Conservation (phyloP, 1,139 yeast genomes). For the Candida gigantensis region DNA sequence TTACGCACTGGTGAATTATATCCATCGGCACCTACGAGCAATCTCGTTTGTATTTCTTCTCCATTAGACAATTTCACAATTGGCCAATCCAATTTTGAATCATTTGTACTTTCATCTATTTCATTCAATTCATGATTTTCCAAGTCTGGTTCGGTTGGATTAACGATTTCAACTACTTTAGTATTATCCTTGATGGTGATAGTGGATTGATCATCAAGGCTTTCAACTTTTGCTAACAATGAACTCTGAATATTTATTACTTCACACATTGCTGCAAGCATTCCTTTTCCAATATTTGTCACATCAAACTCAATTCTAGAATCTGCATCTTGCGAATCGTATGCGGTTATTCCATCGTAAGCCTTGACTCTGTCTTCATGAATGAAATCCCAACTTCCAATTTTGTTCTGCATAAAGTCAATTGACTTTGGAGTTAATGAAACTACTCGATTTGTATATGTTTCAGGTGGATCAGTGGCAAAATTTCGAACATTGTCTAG, state of each 20-base stretch:
- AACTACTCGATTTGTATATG: conserved; percentile 77
- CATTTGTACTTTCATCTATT: conserved; percentile 21
- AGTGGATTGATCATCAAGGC: conserved; percentile 44
- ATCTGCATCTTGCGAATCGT: conserved; percentile 69
- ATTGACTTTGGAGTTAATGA: conserved; percentile 83
- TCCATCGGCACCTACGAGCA: conserved; percentile 94
- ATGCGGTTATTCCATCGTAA: conserved; percentile 80
- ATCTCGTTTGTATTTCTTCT: conserved; percentile 60
- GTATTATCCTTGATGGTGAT: conserved; percentile 61
- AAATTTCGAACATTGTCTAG: conserved; percentile 57
- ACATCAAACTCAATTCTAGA: conserved; percentile 74
- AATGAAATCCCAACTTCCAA: conserved; percentile 77
- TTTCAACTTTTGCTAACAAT: conserved; percentile 56
- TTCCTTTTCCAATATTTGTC: conserved; percentile 40
- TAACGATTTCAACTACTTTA: conserved; percentile 57
- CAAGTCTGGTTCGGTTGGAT: conserved; percentile 19
- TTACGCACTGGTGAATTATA: conserved; percentile 89
- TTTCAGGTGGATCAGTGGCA: conserved; percentile 52
- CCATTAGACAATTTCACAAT: conserved; percentile 70
- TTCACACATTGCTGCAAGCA: conserved; percentile 84
- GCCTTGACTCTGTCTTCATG: conserved; percentile 69
- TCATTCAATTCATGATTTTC: conserved; percentile 20
- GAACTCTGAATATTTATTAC: conserved; percentile 80
- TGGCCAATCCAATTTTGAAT: conserved; percentile 67
- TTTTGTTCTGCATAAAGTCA: conserved; percentile 57